phyloP scores from a whole-genome alignment of 2,329 filamentous ascomycete species.

The Botrytis fabae region DNA sequence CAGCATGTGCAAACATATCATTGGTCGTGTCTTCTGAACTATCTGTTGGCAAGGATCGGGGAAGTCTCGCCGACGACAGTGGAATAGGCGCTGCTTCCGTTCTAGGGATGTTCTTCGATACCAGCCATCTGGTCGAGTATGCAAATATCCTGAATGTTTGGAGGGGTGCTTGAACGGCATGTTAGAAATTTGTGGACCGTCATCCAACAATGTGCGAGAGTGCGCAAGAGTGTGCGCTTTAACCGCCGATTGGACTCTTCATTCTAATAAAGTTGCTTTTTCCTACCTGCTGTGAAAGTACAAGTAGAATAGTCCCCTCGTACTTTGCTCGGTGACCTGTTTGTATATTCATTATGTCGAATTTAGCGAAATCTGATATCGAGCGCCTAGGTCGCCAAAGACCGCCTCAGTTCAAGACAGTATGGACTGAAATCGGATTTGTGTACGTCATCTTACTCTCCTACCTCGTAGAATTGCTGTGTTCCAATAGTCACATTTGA shows the following conservation, averaged over 20 bases:
- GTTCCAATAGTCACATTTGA: not conserved
- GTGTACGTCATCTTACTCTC: constrained; percentile 11
- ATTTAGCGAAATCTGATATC: constrained; percentile 19
- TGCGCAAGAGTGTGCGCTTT: not conserved
- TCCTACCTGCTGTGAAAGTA: constrained; percentile 4
- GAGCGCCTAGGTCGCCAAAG: constrained; percentile 23
- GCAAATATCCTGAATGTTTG: not conserved
- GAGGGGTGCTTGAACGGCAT: constrained; percentile 11
- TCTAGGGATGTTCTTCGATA: not conserved
- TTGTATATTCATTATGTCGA: constrained; percentile 8
- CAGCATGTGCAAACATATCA: constrained; percentile 14
- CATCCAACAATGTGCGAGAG: not conserved
- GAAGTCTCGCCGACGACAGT: not conserved
- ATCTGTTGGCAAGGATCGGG: constrained; percentile 13
- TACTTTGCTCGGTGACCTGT: not conserved
- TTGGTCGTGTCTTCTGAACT: constrained; percentile 14
- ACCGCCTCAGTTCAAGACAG: constrained; percentile 21
- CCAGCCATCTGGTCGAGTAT: not conserved
- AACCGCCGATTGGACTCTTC: not conserved
- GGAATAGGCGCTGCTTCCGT: not conserved
- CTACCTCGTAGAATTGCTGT: not conserved
- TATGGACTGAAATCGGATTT: constrained; percentile 23
- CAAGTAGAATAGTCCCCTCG: constrained; percentile 10
- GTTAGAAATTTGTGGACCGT: not conserved
- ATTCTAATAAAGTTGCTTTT: not conserved